These are phyloP conservation scores for Isatis lusitanica DNA, from an alignment of 441 rosid genomes.

Conservation along the genomic window DNA sequence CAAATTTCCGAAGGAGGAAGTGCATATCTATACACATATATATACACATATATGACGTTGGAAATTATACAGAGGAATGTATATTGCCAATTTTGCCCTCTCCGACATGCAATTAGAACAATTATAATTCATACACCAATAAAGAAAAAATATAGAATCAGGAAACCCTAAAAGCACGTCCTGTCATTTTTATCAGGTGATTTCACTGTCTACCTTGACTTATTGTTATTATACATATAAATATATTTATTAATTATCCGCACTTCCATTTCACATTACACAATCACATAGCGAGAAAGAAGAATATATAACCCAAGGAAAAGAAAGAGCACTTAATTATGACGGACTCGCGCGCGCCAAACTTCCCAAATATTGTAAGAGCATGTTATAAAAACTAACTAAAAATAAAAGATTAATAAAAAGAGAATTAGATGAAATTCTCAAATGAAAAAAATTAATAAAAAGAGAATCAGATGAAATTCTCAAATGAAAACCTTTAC, in stretches of 20 bases:
- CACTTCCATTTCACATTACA: slow-evolving; percentile 22
- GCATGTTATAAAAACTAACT: too few species aligned
- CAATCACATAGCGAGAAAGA: slow-evolving; percentile 3
- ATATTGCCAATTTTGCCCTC: slow-evolving; percentile 23
- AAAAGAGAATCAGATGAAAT: too few species aligned
- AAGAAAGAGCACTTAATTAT: background rate
- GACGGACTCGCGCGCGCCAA: background rate
- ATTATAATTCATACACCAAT: slow-evolving; percentile 21
- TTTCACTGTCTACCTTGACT: slow-evolving; percentile 35
- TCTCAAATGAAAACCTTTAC: too few species aligned
- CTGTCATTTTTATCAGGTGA: slow-evolving; percentile 44
- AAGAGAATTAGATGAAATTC: too few species aligned
- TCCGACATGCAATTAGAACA: slow-evolving; percentile 10
- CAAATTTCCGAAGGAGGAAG: background rate
- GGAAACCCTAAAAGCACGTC: slow-evolving; percentile 38
- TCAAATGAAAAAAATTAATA: too few species aligned
- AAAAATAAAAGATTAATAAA: too few species aligned
- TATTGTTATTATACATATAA: background rate
- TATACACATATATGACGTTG: background rate
- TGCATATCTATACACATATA: background rate
- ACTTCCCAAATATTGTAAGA: background rate
- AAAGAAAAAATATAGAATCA: slow-evolving; percentile 15
- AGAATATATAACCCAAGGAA: slow-evolving; percentile 2
- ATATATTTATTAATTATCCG: background rate
- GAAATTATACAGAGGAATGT: background rate